Evolutionary conservation across 352 stramenopile species (phyloP), one percentile per base, ranked within the genome.

Genomic region (Phytophthora aleatoria): DNA sequence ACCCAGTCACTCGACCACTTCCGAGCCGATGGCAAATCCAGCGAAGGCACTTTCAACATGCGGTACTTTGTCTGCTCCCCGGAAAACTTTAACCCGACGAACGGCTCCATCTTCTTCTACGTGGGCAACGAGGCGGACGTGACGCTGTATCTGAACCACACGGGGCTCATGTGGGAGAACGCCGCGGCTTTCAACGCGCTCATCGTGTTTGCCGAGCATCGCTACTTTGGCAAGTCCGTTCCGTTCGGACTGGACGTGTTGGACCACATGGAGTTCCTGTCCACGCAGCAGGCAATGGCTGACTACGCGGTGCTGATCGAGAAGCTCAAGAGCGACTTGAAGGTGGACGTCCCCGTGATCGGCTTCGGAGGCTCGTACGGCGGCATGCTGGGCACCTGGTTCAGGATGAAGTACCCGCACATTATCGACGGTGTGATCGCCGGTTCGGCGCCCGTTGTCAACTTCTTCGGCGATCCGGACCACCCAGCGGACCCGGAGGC

Each of bases 281-380:
- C 83, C 5, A 88, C 85, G 0, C 81, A 94, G 16, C 95, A 99
- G 71, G 70, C 80, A 16, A 62, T 97, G 2, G 86, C 83, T 0
- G 90, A 97, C 65, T 92, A 84, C 60, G 76, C 81, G 0, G 69
- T 79, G 59, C 59, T 94, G 8, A 64, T 94, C 7, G 50, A 81
- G 15, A 24, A 57, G 13, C 47, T 93, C 16, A 85, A 89, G 57
- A 11, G 41, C 10, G 58, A 85, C 13, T 42, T 77, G 39, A 27
- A 73, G 5, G 68, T 51, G 2, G 69, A 89, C 49, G 69, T 89
- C 44, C 76, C 77, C 0, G 79, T 90, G 9, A 81, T 92, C 51
- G 83, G 75, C 55, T 92, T 92, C 52, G 84, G 86, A 12, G 86
- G 84, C 9, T 91, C 81, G 31, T 95, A 95, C 66, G 84, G 87